Conservation (phyloP, 129 eudicot genomes). For the Tagetes patula region DNA sequence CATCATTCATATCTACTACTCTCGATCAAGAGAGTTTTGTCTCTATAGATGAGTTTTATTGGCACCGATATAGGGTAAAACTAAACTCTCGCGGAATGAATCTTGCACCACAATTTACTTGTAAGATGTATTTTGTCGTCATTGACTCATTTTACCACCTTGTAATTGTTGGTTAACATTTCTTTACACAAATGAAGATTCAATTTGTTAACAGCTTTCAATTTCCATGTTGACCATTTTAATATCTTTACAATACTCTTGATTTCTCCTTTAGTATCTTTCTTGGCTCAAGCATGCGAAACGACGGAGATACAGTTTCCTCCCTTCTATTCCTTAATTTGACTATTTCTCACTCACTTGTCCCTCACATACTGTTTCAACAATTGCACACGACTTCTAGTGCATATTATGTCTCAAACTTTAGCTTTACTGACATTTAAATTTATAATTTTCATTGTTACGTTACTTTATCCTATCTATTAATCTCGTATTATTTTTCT, state of each 20-base stretch:
- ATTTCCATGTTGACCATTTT: not conserved
- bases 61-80: constrained; percentile 29
- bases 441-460: too few species aligned
- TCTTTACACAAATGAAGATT: constrained; percentile 24
- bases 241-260: not conserved
- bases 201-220: constrained; percentile 22
- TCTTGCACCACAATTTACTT: constrained; percentile 28
- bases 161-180: constrained; percentile 4
- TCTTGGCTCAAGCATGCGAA: too few species aligned
- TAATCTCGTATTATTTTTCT: too few species aligned
- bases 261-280: too few species aligned
- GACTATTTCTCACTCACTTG: too few species aligned
- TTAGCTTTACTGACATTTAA: too few species aligned
- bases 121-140: constrained; percentile 31
- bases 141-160: constrained; percentile 13
- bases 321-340: too few species aligned
- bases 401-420: too few species aligned
- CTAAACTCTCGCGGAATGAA: not conserved
- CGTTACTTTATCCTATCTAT: too few species aligned
- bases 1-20: constrained; percentile 22
- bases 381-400: too few species aligned
- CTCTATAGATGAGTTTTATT: constrained; percentile 38
- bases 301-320: too few species aligned
- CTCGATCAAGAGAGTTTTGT: constrained; percentile 16
- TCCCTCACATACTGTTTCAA: too few species aligned